Base-by-base conservation (phyloP, 2,329 filamentous ascomycete genomes). In the Xylaria sp. region DNA sequence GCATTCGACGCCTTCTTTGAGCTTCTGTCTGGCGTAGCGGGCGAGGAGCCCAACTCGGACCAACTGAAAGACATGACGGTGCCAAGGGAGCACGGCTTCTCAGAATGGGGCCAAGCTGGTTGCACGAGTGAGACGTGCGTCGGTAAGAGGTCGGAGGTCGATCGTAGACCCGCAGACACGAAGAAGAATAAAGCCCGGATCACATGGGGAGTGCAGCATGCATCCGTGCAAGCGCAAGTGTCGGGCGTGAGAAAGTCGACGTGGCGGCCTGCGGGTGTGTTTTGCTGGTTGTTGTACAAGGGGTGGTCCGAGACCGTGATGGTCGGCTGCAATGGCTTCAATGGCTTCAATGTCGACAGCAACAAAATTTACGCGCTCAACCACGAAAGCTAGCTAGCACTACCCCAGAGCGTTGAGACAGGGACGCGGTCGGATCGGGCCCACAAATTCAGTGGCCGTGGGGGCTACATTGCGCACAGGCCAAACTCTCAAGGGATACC, bases 11-110 rank as follows among this genome's bases (percentile, higher is more conserved):
- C 67, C 55, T 69, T 71, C 54, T 72, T 72, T 31, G 73, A 73
- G 57, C 70, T 73, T 59, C 77, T 76, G 23, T 82, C 80, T 3
- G 83, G 83, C 2, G 83, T 86, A 19, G 81, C 79, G 1, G 83
- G 83, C 54, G 77, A 76, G 29, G 76, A 80, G 38, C 51, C 53
- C 41, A 79, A 77, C 68, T 80, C 77, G 61, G 78, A 74, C 48
- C 81, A 77, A 76, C 68, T 72, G 62, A 70, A 76, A 33, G 68
- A 64, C 72, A 74, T 75, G 60, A 52, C 55, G 49, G 46, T 47
- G 61, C 60, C 31, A 54, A 60, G 57, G 60, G 54, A 63, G 37
- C 40, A 37, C 11, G 41, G 63, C 62, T 66, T 53, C 58, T 59
- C 7, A 33, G 58, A 51, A 58, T 41, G 41, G 56, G 53, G 49